Conservation (phyloP, 805 yeast species). For the Spathaspora passalidarum region DNA sequence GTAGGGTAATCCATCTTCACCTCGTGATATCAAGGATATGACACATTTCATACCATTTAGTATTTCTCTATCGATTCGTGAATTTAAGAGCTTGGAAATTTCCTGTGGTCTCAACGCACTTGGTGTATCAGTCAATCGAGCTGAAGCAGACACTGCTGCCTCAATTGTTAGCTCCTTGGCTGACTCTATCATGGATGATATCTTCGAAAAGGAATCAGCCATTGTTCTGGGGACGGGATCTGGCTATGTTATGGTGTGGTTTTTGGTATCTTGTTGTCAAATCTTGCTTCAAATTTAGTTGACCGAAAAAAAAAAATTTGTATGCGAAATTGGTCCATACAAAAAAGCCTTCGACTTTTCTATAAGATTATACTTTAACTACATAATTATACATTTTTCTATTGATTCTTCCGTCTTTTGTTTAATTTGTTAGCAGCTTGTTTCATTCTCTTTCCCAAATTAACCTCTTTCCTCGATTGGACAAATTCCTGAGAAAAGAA, state of each 20-base stretch:
- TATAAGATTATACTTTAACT: no score
- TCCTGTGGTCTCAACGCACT: slow-evolving; percentile 60
- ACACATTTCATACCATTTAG: slow-evolving; percentile 42
- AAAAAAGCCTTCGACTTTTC: background rate
- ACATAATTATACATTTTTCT: slow-evolving; percentile 1
- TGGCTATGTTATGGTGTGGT: background rate
- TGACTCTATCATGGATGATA: slow-evolving; percentile 73
- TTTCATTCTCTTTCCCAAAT: slow-evolving; percentile 59
- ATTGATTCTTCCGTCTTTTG: slow-evolving; percentile 13
- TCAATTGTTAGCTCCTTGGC: slow-evolving; percentile 78
- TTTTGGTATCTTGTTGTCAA: background rate
- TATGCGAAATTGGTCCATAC: background rate
- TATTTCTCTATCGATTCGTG: slow-evolving; percentile 58
- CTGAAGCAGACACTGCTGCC: slow-evolving; percentile 78
- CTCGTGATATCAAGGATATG: slow-evolving; percentile 35
- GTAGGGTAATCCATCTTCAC: slow-evolving; percentile 38
- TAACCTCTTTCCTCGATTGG: slow-evolving; percentile 43
- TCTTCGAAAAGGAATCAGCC: slow-evolving; percentile 52
- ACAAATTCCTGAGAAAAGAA: slow-evolving; percentile 63
- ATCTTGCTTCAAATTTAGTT: background rate
- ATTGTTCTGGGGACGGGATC: slow-evolving; percentile 14
- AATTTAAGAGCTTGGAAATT: slow-evolving; percentile 60
- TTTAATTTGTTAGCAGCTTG: slow-evolving; percentile 53
- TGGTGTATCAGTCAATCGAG: slow-evolving; percentile 62
- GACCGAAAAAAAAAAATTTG: background rate